A percentile compares a stretch with the other conserved stretches of the same genome.
These are phyloP conservation scores for Nicotiana paniculata DNA, from an alignment of 257 asterid species.

Conservation along the genomic window DNA sequence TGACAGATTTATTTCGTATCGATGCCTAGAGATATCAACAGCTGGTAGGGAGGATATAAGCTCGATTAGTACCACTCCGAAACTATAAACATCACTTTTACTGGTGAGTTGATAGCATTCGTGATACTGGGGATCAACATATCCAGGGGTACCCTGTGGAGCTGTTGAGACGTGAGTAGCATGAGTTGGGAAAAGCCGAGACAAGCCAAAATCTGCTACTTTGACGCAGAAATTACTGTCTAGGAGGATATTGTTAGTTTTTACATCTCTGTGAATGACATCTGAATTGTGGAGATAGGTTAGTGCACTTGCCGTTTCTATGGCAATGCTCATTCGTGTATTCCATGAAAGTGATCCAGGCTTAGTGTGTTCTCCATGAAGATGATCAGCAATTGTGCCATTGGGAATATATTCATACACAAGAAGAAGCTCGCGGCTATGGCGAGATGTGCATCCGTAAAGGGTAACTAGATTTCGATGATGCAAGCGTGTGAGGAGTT, in stretches of 20 bases:
- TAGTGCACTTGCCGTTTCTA: constrained; percentile 71
- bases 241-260: constrained; percentile 66
- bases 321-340: constrained; percentile 56
- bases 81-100: constrained; percentile 75
- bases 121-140: constrained; percentile 82
- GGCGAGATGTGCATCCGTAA: constrained; percentile 75
- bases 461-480: constrained; percentile 59
- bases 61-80: constrained; percentile 79
- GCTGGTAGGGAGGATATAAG: constrained; percentile 73
- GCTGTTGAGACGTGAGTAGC: constrained; percentile 81
- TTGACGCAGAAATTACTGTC: constrained; percentile 61
- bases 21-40: constrained; percentile 62
- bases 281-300: constrained; percentile 62
- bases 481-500: constrained; percentile 50
- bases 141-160: constrained; percentile 93
- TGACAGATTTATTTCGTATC: constrained; percentile 64
- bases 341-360: constrained; percentile 55
- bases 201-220: constrained; percentile 88
- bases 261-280: constrained; percentile 77
- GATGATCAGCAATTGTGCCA: constrained; percentile 82
- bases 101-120: constrained; percentile 71
- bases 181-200: constrained; percentile 52
- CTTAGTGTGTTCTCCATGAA: constrained; percentile 51
- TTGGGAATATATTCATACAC: constrained; percentile 73
- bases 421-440: constrained; percentile 52